phyloP scores from a whole-genome alignment of 2,329 filamentous ascomycete genomes.

The Apiospora hydei region DNA sequence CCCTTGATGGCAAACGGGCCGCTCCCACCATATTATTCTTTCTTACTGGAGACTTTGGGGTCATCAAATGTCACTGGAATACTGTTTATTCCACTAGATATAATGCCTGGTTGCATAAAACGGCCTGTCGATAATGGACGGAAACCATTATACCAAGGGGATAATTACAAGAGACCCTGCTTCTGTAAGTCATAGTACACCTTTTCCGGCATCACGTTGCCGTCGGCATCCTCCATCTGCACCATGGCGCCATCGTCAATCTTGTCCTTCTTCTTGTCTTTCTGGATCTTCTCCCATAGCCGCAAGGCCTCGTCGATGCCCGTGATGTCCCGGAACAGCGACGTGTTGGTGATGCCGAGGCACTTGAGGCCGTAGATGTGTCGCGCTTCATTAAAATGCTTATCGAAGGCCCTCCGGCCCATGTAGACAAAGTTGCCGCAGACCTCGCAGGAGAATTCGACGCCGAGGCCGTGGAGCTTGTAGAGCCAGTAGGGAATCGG shows the following conservation, averaged over 20 bases:
- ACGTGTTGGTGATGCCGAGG: conserved; percentile 89
- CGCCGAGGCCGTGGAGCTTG: conserved; percentile 92
- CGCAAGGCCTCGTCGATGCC: conserved; percentile 87
- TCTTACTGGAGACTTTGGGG: no score
- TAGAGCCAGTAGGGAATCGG: conserved; percentile 99
- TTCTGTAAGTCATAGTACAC: conserved; percentile 96
- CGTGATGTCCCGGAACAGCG: conserved; percentile 92
- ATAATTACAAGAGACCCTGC: conserved; percentile 76
- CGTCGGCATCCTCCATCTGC: conserved; percentile 97
- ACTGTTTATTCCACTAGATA: no score
- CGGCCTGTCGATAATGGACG: no score
- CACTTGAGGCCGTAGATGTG: conserved; percentile 96
- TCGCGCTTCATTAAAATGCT: conserved; percentile 94
- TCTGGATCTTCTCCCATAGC: conserved; percentile 92
- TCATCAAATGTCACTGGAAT: no score
- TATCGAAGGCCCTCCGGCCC: conserved; percentile 94
- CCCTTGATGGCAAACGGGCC: no score
- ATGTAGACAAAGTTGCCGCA: conserved; percentile 99
- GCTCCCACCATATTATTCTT: no score
- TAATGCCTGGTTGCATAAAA: no score
- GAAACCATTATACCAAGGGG: no score
- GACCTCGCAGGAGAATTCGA: conserved; percentile 95
- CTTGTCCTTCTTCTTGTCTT: conserved; percentile 80
- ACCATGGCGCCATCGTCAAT: conserved; percentile 83
- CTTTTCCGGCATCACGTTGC: conserved; percentile 99